Base-by-base conservation (phyloP, 768 basidiomycete genomes). In the Rhizopogon rudus region DNA sequence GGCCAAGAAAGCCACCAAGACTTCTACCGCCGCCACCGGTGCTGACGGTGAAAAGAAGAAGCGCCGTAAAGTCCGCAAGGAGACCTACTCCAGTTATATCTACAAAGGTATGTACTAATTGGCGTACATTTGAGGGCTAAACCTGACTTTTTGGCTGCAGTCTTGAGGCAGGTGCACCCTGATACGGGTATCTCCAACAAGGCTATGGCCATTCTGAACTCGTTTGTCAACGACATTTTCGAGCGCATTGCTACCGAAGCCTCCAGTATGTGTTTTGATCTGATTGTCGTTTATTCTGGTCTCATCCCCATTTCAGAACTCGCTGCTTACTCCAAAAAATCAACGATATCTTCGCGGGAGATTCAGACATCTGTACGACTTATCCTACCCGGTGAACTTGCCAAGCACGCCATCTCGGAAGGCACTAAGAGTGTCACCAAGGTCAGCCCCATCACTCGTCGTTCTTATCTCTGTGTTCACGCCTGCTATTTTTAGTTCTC, bases 121-220 rank as follows among this genome's bases (percentile, higher is more conserved):
- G 14, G 8, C 44, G 12, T 40, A 25, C 33, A 58, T 40, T 44
- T 1, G 13, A 48, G 20, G 14, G 29, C 33, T 22, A 8, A 16
- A 1, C 20, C 57, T 58, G 14, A 67, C 35, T 40, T 31, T 25
- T 33, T 40, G 17, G 42, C 25, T 49, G 6, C 55, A 92, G 94
- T 97, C 61, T 81, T 97, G 64, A 97, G 91, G 77, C 96, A 97
- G 77, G 93, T 97, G 60, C 95, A 96, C 77, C 96, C 95, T 52
- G 94, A 96, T 65, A 96, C 94, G 52, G 95, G 95, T 87, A 96
- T 97, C 81, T 96, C 93, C 40, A 96, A 93, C 83, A 96, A 96
- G 74, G 88, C 88, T 3, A 92, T 93, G 90, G 87, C 89, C 59
- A 93, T 94, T 65, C 76, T 93, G 43, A 91, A 93, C 79, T 89